phyloP scores from a whole-genome alignment of 257 asterid species.

The Nicotiana tabacum region DNA sequence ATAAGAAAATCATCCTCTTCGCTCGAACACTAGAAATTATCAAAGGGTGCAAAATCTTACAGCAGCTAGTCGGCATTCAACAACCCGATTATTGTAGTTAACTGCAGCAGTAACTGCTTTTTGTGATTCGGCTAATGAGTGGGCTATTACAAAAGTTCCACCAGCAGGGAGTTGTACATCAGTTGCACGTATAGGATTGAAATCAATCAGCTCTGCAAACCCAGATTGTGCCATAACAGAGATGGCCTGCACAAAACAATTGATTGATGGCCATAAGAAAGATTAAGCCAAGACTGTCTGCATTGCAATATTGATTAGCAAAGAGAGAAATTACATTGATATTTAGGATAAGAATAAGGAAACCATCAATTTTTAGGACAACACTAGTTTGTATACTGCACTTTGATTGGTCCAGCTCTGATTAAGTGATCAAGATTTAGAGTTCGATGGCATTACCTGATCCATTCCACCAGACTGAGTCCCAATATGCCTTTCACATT shows the following conservation, averaged over 20 bases:
- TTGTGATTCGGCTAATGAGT: slow-evolving; percentile 90
- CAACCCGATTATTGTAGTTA: slow-evolving; percentile 90
- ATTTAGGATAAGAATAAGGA: too few relatives aligned
- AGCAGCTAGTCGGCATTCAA: slow-evolving; percentile 91
- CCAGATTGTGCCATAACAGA: slow-evolving; percentile 94
- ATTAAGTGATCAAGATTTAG: slow-evolving; percentile 1
- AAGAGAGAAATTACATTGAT: not conserved
- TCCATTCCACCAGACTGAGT: slow-evolving; percentile 99
- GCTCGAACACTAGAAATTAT: not conserved
- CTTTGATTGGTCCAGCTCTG: not conserved
- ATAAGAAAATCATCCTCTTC: not conserved
- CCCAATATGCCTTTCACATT: slow-evolving; percentile 93
- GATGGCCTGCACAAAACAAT: slow-evolving; percentile 55
- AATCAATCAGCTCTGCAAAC: slow-evolving; percentile 90
- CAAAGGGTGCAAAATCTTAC: slow-evolving; percentile 35
- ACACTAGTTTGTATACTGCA: too few relatives aligned
- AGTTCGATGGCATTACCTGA: slow-evolving; percentile 53
- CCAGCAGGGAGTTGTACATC: slow-evolving; percentile 90
- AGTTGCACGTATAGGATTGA: slow-evolving; percentile 84
- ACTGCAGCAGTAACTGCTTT: slow-evolving; percentile 96
- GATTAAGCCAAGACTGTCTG: too few relatives aligned
- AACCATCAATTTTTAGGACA: too few relatives aligned
- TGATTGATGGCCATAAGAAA: too few relatives aligned
- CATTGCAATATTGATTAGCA: too few relatives aligned
- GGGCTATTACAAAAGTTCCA: slow-evolving; percentile 84